Conservation (phyloP, 768 basidiomycete genomes). For the Kwoniella newhampshirensis region DNA sequence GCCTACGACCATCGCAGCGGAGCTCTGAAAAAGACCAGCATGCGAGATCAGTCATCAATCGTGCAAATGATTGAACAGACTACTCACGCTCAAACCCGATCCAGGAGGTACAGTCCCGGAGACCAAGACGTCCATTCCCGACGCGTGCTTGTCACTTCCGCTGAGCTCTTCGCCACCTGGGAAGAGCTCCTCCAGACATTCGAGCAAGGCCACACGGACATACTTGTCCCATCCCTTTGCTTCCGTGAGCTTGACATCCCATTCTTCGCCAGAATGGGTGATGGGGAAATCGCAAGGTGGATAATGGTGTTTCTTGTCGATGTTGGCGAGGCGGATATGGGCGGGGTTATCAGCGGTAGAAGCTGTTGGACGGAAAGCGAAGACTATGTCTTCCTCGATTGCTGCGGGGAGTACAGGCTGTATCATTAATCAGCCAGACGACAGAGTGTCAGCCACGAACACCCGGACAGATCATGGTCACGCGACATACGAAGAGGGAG, state of each 20-base stretch:
- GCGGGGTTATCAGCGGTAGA: slow-evolving; percentile 2
- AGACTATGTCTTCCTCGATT: slow-evolving; percentile 76
- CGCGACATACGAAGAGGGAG: slow-evolving; percentile 32
- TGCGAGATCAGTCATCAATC: not conserved
- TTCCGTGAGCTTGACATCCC: slow-evolving; percentile 57
- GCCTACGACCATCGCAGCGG: slow-evolving; percentile 83
- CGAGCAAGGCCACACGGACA: slow-evolving; percentile 64
- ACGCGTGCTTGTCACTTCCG: slow-evolving; percentile 48
- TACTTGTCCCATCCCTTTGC: slow-evolving; percentile 82
- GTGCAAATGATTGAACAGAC: not conserved
- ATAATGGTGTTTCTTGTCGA: slow-evolving; percentile 11
- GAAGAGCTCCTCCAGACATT: slow-evolving; percentile 25
- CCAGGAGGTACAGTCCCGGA: slow-evolving; percentile 83
- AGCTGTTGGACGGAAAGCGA: slow-evolving; percentile 62
- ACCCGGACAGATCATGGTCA: not conserved
- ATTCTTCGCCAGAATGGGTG: no score
- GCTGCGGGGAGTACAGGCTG: slow-evolving; percentile 78
- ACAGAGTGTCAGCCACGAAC: not conserved
- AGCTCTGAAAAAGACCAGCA: slow-evolving; percentile 18
- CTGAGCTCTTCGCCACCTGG: not conserved
- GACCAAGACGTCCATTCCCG: slow-evolving; percentile 71
- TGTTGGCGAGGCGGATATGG: slow-evolving; percentile 9
- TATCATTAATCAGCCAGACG: not conserved
- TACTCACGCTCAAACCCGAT: slow-evolving; percentile 77
- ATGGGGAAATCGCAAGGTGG: no score